phyloP scores from a whole-genome alignment of 2,329 filamentous ascomycete species.

The Penicillium psychrosexuale region DNA sequence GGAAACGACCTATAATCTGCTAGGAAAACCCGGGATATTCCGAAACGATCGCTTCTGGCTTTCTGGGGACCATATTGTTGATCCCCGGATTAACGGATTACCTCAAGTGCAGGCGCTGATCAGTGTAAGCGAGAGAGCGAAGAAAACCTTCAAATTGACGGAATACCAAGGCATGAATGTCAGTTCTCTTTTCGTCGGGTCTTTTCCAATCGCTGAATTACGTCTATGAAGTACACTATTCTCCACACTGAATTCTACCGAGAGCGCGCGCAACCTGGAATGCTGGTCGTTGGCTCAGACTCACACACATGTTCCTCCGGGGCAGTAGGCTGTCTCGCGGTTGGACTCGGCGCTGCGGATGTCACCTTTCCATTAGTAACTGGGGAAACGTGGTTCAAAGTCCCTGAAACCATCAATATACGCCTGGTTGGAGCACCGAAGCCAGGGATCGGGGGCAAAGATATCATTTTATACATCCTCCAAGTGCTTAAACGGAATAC shows the following conservation, averaged over 20 bases:
- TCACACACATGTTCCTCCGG: slow-evolving; percentile 49
- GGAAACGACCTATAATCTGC: slow-evolving; percentile 40
- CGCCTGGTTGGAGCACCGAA: slow-evolving; percentile 36
- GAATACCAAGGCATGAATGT: slow-evolving; percentile 41
- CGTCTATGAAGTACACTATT: slow-evolving; percentile 33
- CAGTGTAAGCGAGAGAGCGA: slow-evolving; percentile 35
- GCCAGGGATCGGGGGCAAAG: slow-evolving; percentile 45
- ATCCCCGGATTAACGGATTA: slow-evolving; percentile 33
- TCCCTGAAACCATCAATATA: slow-evolving; percentile 45
- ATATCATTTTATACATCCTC: slow-evolving; percentile 47
- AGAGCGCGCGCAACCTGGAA: slow-evolving; percentile 45
- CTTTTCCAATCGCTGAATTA: background rate
- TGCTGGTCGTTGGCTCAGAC: slow-evolving; percentile 45
- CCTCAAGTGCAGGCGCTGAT: slow-evolving; percentile 38
- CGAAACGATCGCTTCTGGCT: slow-evolving; percentile 53
- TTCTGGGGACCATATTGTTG: slow-evolving; percentile 50
- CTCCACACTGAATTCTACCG: slow-evolving; percentile 49
- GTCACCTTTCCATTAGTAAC: slow-evolving; percentile 47
- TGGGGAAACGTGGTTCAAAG: slow-evolving; percentile 48
- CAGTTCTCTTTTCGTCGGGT: background rate
- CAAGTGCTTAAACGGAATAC: slow-evolving; percentile 47
- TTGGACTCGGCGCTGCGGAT: slow-evolving; percentile 48
- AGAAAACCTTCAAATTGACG: slow-evolving; percentile 43
- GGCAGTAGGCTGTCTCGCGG: slow-evolving; percentile 40
- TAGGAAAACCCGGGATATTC: slow-evolving; percentile 45